A percentile compares a stretch with the other conserved stretches of the same genome.
Conservation (phyloP, 2,329 filamentous ascomycete species). For the Alternaria novae-zelandiae region DNA sequence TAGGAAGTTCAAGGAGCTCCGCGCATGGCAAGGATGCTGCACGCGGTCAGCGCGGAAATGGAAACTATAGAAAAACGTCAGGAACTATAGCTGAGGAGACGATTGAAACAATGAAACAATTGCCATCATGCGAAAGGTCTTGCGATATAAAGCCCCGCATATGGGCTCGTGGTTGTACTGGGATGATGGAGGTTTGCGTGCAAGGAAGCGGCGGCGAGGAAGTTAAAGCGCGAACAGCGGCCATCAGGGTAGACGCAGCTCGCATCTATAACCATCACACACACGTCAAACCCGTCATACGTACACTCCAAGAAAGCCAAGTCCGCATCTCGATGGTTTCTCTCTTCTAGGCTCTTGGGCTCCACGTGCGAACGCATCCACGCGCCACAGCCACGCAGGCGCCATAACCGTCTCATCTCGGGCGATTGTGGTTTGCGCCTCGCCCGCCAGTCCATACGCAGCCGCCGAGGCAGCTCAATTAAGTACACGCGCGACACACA, state of each 20-base stretch:
- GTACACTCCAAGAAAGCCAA: constrained; percentile 2
- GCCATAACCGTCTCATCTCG: constrained; percentile 1
- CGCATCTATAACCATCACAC: neutral
- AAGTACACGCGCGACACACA: constrained; percentile 13
- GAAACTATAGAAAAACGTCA: neutral
- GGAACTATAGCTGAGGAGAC: constrained; percentile 3
- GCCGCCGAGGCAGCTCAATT: constrained; percentile 10
- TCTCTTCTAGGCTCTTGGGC: neutral
- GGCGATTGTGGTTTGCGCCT: neutral
- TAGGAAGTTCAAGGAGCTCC: constrained; percentile 18
- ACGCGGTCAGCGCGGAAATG: neutral
- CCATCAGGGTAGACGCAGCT: constrained; percentile 6
- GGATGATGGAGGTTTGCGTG: constrained; percentile 1
- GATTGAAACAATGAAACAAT: constrained; percentile 17
- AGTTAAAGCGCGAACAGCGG: neutral
- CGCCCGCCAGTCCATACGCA: constrained; percentile 6
- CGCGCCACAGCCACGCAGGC: neutral
- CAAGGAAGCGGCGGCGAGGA: neutral
- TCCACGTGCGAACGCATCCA: constrained; percentile 11
- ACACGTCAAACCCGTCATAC: neutral
- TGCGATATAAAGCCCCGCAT: neutral
- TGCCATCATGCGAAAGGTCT: constrained; percentile 2
- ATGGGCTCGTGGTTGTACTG: neutral
- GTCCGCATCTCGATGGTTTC: neutral
- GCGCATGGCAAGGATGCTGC: neutral